These are phyloP conservation scores for Hippophae gyantsensis DNA, from an alignment of 306 rosid species.

Conservation along the genomic window DNA sequence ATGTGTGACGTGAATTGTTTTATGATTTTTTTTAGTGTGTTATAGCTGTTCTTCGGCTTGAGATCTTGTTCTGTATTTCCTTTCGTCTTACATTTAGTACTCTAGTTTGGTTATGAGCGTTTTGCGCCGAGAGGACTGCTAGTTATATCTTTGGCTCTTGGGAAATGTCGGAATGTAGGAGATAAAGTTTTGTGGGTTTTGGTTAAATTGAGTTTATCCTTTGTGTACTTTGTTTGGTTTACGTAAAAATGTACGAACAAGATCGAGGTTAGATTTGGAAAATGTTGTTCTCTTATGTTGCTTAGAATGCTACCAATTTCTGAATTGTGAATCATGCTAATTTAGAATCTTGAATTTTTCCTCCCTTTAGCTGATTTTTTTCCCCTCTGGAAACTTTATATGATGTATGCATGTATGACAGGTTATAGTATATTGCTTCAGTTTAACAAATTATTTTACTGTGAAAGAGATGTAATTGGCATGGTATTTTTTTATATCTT, in stretches of 20 bases:
- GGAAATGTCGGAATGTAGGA: background rate
- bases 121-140: background rate
- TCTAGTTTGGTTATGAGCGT: constrained; percentile 17
- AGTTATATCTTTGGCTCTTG: too few relatives aligned
- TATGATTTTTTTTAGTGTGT: background rate
- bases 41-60: constrained; percentile 8
- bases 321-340: too few relatives aligned
- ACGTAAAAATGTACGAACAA: constrained; percentile 4
- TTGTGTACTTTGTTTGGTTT: constrained; percentile 5
- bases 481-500: background rate
- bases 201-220: constrained; percentile 3
- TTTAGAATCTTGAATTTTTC: too few relatives aligned
- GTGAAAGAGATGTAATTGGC: too few relatives aligned
- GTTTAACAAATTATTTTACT: too few relatives aligned
- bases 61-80: constrained; percentile 7
- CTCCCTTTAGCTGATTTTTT: too few relatives aligned
- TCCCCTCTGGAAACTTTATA: too few relatives aligned
- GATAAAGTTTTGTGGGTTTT: constrained; percentile 6
- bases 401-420: too few relatives aligned
- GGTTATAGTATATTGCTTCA: too few relatives aligned
- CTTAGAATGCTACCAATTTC: too few relatives aligned
- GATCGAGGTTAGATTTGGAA: background rate
- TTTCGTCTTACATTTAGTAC: constrained; percentile 9
- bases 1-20: constrained; percentile 13
- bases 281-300: too few relatives aligned